These are phyloP conservation scores for Physcomitrellopsis africana DNA, from an alignment of 225 moss, liverwort and hornwort species.

Conservation along the genomic window DNA sequence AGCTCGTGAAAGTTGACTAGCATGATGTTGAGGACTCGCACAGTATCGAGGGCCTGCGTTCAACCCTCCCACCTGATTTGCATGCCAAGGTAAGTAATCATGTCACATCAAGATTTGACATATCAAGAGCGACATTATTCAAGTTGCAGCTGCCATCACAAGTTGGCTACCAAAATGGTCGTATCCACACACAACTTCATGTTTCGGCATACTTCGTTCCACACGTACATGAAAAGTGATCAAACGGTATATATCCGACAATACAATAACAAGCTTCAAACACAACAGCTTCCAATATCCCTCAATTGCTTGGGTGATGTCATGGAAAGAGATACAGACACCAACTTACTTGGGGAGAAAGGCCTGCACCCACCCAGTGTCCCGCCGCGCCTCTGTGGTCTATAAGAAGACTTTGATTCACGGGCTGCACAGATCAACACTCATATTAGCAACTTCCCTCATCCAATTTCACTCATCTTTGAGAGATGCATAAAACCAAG, in stretches of 20 bases:
- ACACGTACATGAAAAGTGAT: too few species aligned
- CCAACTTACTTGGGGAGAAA: constrained; percentile 58
- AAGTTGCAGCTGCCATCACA: background rate
- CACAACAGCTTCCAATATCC: too few species aligned
- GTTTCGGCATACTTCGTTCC: too few species aligned
- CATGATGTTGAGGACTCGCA: constrained; percentile 52
- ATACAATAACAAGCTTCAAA: too few species aligned
- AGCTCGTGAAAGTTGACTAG: constrained; percentile 44
- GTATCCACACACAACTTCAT: too few species aligned
- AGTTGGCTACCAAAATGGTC: background rate
- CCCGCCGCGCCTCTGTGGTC: constrained; percentile 59
- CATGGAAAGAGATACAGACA: too few species aligned
- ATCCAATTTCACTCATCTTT: too few species aligned
- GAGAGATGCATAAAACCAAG: background rate
- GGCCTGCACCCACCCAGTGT: constrained; percentile 61
- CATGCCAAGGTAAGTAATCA: constrained; percentile 10
- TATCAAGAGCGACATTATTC: background rate
- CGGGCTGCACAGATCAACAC: constrained; percentile 45
- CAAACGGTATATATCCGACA: too few species aligned
- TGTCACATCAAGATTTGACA: background rate
- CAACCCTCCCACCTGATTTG: constrained; percentile 49
- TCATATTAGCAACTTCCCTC: constrained; percentile 20
- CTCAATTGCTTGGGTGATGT: too few species aligned
- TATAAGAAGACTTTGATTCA: constrained; percentile 54
- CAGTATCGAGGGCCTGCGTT: constrained; percentile 39